These are phyloP conservation scores for Isoetes taiwanensis DNA, from an alignment of 75 land plant genomes.

Conservation along the genomic window DNA sequence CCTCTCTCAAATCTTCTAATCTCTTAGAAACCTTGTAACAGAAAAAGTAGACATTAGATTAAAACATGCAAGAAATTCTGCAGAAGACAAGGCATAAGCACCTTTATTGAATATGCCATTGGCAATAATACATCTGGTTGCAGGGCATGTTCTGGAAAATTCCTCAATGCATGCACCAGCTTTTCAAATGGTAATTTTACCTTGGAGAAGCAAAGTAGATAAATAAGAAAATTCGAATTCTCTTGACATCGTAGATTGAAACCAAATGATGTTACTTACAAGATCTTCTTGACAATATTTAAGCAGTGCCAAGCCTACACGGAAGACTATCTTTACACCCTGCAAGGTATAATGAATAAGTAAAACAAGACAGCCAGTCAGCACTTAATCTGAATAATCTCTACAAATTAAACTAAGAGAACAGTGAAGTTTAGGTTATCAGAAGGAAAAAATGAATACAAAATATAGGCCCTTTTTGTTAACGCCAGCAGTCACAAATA, in stretches of 20 bases:
- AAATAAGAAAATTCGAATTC: background rate
- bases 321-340: slow-evolving; percentile 90
- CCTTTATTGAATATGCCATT: slow-evolving; percentile 92
- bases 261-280: slow-evolving; percentile 29
- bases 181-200: slow-evolving; percentile 90
- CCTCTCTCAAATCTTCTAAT: slow-evolving; percentile 26
- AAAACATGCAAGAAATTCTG: background rate
- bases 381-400: background rate
- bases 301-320: slow-evolving; percentile 82
- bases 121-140: slow-evolving; percentile 75
- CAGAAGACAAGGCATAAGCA: background rate
- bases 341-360: slow-evolving; percentile 29
- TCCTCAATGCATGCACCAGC: slow-evolving; percentile 75
- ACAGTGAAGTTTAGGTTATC: background rate
- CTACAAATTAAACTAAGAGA: background rate
- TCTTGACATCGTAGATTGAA: background rate
- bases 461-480: too few species aligned
- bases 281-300: slow-evolving; percentile 85
- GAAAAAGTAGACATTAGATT: background rate
- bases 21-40: slow-evolving; percentile 26
- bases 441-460: background rate
- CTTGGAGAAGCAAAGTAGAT: too few species aligned
- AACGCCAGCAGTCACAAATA: too few species aligned
- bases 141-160: slow-evolving; percentile 94
- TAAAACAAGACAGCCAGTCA: background rate